Evolutionary conservation across 202 grass and related monocot species (phyloP).

Genomic region (Eragrostis tef): DNA sequence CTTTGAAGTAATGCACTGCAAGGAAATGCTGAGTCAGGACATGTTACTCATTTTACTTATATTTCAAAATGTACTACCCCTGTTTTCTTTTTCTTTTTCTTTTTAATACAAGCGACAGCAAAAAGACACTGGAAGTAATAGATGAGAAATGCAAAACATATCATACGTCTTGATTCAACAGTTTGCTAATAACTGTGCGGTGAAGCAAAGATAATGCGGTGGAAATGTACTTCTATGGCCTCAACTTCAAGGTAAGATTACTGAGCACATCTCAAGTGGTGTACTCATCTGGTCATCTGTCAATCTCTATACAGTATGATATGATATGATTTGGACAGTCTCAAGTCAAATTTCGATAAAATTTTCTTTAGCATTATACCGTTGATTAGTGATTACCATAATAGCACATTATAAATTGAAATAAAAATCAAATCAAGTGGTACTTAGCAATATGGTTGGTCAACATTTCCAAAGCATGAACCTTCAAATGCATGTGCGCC

Average conservation of each 20-base stretch:
- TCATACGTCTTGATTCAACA: not conserved
- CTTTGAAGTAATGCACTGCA: constrained; percentile 32
- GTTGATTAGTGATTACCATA: not conserved
- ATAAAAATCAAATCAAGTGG: not conserved
- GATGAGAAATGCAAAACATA: constrained; percentile 6
- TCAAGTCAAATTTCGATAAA: not conserved
- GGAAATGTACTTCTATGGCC: not conserved
- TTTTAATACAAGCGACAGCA: too few relatives aligned
- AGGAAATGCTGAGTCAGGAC: constrained; percentile 28
- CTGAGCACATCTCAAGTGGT: not conserved
- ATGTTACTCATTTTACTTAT: not conserved
- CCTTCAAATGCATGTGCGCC: not conserved
- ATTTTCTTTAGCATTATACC: not conserved
- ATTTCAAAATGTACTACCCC: not conserved
- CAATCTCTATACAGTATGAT: not conserved
- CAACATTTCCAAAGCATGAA: not conserved
- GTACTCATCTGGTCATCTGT: too few relatives aligned
- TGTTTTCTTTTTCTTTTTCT: too few relatives aligned
- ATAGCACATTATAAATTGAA: not conserved
- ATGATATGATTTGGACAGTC: not conserved
- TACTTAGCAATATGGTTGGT: not conserved
- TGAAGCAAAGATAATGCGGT: not conserved
- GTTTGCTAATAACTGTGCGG: not conserved
- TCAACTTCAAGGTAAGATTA: not conserved
- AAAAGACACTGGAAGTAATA: not conserved